Base-by-base conservation (phyloP, 768 basidiomycete genomes). In the Russula emetica region DNA sequence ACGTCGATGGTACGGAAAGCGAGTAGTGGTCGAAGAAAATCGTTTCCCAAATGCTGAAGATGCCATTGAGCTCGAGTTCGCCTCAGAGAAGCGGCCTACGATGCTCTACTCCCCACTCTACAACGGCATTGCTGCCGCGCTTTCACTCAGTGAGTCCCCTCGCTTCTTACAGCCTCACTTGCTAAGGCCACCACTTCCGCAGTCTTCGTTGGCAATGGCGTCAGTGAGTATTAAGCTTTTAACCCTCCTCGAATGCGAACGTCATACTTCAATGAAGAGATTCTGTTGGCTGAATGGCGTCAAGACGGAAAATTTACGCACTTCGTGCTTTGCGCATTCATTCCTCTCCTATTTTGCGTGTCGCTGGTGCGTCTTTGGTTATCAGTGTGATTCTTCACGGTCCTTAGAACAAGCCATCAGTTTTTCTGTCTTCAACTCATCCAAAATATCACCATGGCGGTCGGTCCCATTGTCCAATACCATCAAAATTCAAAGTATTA, bases 181-280 rank as follows among this genome's bases (percentile, higher is more conserved):
- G 14, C 58, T 50, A 34, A 54, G 42, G 14, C 32, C 44, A 20
- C 11, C 26, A 57, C 78, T 5, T 74, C 32, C n/a, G 5, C 81
- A 68, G 83, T 86, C 40, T 88, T 89, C 70, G 78, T 87, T 14
- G 84, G 85, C 0, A 86, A 83, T 69, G 85, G 84, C 53, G 51
- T 87, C 69, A 84, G 83, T 68, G 42, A 61, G 67, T 68, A n/a
- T 1, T 22, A n/a, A 16, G 24, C 18, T 24, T 18, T 18, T 5
- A 32, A 14, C 0, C 22, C 22, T 22, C 3, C 30, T 34, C 26
- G 26, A 18, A 22, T 30, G 5, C 18, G n/a, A 47, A 20, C 11
- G 20, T 59, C 2, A 57, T 32, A 7, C 10, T 32, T 55, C 60
- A 26, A 32, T 16, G 20, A 55, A 68, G 67, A 58, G 66, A 82